Evolutionary conservation across 352 stramenopile genomes (phyloP), one percentile per base, ranked within the genome.

Genomic region (Phytophthora podocarpi): DNA sequence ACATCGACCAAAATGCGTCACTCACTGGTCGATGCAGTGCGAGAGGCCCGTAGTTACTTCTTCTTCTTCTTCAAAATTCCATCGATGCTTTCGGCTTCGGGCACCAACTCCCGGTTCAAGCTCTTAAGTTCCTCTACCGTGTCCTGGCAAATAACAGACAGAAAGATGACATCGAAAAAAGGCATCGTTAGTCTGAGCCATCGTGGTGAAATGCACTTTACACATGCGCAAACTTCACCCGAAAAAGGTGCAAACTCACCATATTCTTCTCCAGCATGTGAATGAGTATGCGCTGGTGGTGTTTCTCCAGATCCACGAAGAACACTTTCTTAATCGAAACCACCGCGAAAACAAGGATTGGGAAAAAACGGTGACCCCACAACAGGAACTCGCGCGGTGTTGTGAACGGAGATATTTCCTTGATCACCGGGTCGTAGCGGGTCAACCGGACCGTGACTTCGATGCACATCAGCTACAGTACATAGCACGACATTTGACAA

Each of bases 361-460:
- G 80, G 42, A 86, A 82, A 4, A 83, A 61, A 0, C 77, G 74
- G 56, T 89, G 80, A 15, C 64, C 59, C 77, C 80, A 89, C 31
- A 81, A 36, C 36, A 91, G 49, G 43, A 81, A 77, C 60, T 91
- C 82, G 30, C 72, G 71, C 20, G 82, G 82, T 21, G 82, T 91
- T 20, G 72, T 77, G 30, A 74, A 80, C 15, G 76, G 55, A 4
- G 79, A 66, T 4, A 91, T 31, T 24, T 67, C 56, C 28, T 64
- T 67, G 39, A 82, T 66, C n/a, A 67, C 67, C 2, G 82, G 82
- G 16, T 91, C 79, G 52, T 87, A 87, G 45, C 64, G 67, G 21
- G 86, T 69, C 24, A 91, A 40, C 32, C 74, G 74, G 24, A 88
- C 70, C 0, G 78, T 61, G 27, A 91, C 20, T 45, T 91, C 82